A percentile compares a stretch with the other conserved stretches of the same genome.
These are phyloP conservation scores for Brachypodium distachyon DNA, from an alignment of 202 grass and related monocot genomes.

Conservation along the genomic window DNA sequence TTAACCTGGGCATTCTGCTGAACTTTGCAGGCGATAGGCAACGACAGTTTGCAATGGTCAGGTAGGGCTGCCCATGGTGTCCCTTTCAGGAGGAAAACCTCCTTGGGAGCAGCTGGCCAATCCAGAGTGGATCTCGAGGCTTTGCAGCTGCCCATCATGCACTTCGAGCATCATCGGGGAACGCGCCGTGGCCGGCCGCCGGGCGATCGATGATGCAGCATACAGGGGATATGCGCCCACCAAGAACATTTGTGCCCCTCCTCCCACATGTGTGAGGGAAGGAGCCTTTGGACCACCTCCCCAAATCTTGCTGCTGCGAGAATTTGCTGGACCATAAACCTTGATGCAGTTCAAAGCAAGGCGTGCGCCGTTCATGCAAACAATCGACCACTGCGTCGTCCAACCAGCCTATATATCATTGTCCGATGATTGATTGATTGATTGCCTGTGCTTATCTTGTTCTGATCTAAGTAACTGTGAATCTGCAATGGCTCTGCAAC, in stretches of 20 bases:
- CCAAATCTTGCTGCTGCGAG: constrained; percentile 30
- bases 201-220: constrained; percentile 14
- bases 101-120: constrained; percentile 25
- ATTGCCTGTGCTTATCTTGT: neutral
- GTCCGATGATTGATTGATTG: constrained; percentile 35
- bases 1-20: neutral
- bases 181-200: neutral
- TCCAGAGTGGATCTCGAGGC: constrained; percentile 57
- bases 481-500: neutral
- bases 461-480: constrained; percentile 2
- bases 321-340: neutral
- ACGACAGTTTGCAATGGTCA: constrained; percentile 12
- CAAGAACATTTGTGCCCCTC: constrained; percentile 20
- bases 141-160: constrained; percentile 41
- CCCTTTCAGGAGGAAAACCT: constrained; percentile 41
- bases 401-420: constrained; percentile 16
- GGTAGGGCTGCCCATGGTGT: constrained; percentile 31
- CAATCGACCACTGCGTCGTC: neutral
- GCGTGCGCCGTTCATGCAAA: neutral
- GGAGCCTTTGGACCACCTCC: constrained; percentile 25
- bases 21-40: constrained; percentile 15
- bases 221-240: constrained; percentile 7
- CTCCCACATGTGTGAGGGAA: constrained; percentile 15
- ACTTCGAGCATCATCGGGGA: constrained; percentile 27
- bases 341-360: constrained; percentile 22